Percentiles rank a stretch among this genome's conserved stretches.
phyloP scores from a whole-genome alignment of 1,284 basidiomycete species.

The Ceraceosorus guamensis region DNA sequence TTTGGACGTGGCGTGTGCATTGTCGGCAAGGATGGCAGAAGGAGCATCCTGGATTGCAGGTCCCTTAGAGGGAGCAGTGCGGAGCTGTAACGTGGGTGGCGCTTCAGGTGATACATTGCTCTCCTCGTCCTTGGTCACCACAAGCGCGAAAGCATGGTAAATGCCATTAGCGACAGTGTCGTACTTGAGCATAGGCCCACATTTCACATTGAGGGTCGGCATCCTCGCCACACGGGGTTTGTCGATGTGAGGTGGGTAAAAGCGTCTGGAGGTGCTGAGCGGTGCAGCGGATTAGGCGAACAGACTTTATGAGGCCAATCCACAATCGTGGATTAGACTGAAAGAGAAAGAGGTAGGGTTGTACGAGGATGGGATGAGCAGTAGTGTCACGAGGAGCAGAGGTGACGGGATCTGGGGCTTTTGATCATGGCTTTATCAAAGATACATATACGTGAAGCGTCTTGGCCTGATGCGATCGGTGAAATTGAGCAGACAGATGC shows the following conservation, averaged over 20 bases:
- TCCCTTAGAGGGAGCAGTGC: constrained; percentile 53
- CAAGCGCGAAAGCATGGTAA: constrained; percentile 55
- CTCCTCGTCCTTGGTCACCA: constrained; percentile 61
- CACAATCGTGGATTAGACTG: too few relatives aligned
- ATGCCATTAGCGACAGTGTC: constrained; percentile 71
- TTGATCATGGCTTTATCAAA: too few relatives aligned
- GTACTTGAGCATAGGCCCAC: constrained; percentile 78
- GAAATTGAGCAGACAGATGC: too few relatives aligned
- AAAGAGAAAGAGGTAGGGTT: too few relatives aligned
- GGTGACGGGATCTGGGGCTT: too few relatives aligned
- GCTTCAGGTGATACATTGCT: constrained; percentile 50
- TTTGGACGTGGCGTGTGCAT: not conserved
- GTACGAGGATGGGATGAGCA: too few relatives aligned
- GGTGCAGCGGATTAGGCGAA: too few relatives aligned
- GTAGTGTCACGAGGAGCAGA: too few relatives aligned
- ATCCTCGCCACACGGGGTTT: constrained; percentile 9
- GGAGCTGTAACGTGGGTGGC: constrained; percentile 59
- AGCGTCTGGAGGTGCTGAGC: not conserved
- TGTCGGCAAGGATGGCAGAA: not conserved
- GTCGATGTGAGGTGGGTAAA: not conserved
- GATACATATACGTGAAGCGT: too few relatives aligned
- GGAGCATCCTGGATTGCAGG: not conserved
- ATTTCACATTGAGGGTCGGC: constrained; percentile 35
- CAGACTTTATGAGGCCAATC: too few relatives aligned
- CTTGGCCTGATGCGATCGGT: too few relatives aligned